Evolutionary conservation across 495 filamentous ascomycete species (phyloP), one percentile per base, ranked within the genome.

Genomic region (Ascodesmis nigricans): DNA sequence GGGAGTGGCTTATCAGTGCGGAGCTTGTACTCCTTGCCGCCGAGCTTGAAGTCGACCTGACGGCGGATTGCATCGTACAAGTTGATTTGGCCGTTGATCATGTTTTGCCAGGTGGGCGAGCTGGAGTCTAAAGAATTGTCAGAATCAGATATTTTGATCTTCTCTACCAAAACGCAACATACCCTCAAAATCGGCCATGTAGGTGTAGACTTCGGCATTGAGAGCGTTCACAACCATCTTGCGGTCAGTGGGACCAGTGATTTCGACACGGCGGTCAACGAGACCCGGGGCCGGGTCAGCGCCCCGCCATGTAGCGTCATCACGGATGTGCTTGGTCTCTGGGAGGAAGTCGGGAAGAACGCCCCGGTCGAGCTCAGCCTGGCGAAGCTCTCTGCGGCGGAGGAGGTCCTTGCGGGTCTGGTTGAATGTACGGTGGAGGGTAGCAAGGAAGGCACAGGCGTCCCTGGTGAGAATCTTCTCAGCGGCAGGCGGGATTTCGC

Each of bases 121-220:
- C 69, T 91, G 3, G 87, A 95, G 55, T 99, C 87, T 91, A 43
- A n/a, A n/a, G n/a, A n/a, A n/a, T n/a, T 23, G 37, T 35, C 17
- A 26, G n/a, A 25, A 11, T 25, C 11, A 25, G 23, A 6, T 25
- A 25, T 25, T 25, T 6, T 6, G 26, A 37, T 7, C 27, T 15
- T 15, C 1, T 11, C 14, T 1, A 22, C 17, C 7, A 33, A 21
- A 8, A 15, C 33, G 40, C 20, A 13, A 53, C 60, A 31, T 54
- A 82, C 81, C 82, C 61, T 99, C 87, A 38, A 99, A 87, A 61
- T 99, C 87, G 18, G 87, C 90, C 87, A 99, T 99, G 55, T 99
- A 99, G 19, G 87, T 95, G 80, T 79, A 99, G 13, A 95, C 90
- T 52, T 95, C 69, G 23, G 84, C 74, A 57, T 99, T 99, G 54